These are phyloP conservation scores for Aureobasidium namibiae DNA, from an alignment of 2,329 filamentous ascomycete genomes.

Conservation along the genomic window DNA sequence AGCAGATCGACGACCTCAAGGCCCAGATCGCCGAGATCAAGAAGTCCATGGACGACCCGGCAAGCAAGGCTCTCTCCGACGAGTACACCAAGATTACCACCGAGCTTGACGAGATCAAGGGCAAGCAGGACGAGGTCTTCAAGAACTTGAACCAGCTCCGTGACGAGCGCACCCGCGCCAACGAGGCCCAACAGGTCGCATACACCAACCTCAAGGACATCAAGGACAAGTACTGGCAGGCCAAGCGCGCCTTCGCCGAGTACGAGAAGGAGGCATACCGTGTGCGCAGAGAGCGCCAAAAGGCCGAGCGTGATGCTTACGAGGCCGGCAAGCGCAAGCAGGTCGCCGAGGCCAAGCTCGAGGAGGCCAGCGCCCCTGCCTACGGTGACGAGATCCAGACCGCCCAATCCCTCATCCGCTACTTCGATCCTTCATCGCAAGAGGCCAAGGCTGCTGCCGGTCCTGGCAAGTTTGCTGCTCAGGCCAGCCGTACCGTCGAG, in stretches of 20 bases:
- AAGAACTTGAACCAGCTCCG: conserved; percentile 78
- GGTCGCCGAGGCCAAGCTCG: conserved; percentile 65
- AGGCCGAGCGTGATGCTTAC: conserved; percentile 69
- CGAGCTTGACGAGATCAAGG: conserved; percentile 84
- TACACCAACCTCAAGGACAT: conserved; percentile 72
- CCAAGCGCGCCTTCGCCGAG: conserved; percentile 71
- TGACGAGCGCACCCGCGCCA: conserved; percentile 76
- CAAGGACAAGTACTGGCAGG: conserved; percentile 80
- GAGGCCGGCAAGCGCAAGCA: conserved; percentile 67
- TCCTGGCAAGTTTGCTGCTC: conserved; percentile 67
- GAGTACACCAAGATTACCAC: conserved; percentile 77
- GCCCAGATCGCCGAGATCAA: conserved; percentile 81
- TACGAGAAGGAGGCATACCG: conserved; percentile 79
- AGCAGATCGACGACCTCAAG: conserved; percentile 81
- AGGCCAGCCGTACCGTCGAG: conserved; percentile 76
- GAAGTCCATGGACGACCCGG: conserved; percentile 84
- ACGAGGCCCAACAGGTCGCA: conserved; percentile 80
- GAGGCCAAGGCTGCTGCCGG: conserved; percentile 54
- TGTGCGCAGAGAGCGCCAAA: conserved; percentile 66
- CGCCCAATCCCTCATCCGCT: conserved; percentile 77
- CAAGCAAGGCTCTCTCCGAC: conserved; percentile 79
- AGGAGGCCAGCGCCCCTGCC: conserved; percentile 75
- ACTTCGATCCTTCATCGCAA: conserved; percentile 70
- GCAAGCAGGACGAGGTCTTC: conserved; percentile 82
- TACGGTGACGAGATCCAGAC: conserved; percentile 89